A percentile compares a stretch with the other conserved stretches of the same genome.
phyloP scores from a whole-genome alignment of 2,329 filamentous ascomycete genomes.

The Penicillium sp. region DNA sequence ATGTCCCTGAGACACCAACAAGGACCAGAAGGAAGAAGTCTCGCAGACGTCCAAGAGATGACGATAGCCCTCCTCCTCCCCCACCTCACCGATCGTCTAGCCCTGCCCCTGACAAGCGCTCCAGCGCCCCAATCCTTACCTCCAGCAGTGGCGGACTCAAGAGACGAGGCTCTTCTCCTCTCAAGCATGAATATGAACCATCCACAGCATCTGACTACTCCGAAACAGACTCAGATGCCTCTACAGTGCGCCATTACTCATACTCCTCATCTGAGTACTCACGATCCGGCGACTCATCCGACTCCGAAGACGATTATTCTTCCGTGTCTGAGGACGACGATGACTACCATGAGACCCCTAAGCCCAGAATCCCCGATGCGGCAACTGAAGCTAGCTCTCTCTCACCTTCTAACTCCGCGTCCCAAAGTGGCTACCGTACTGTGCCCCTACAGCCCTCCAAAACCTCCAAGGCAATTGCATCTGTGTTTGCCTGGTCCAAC shows the following conservation, averaged over 20 bases:
- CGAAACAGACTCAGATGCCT: constrained; percentile 53
- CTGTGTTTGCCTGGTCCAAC: constrained; percentile 65
- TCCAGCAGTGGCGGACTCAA: constrained; percentile 52
- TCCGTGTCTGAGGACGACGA: constrained; percentile 56
- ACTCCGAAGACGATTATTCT: constrained; percentile 39
- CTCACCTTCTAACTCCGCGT: constrained; percentile 78
- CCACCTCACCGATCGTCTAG: constrained; percentile 57
- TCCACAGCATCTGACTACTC: constrained; percentile 68
- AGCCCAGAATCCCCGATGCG: constrained; percentile 39
- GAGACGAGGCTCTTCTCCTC: constrained; percentile 81
- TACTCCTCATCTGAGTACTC: constrained; percentile 25
- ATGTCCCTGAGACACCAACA: constrained; percentile 26
- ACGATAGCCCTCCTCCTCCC: constrained; percentile 39
- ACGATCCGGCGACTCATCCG: constrained; percentile 43
- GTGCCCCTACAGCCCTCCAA: constrained; percentile 50
- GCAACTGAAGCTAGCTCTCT: constrained; percentile 60
- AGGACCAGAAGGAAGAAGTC: constrained; percentile 28
- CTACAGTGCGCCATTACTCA: constrained; percentile 55
- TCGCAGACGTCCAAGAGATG: constrained; percentile 30
- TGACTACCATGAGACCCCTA: constrained; percentile 52
- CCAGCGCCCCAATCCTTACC: constrained; percentile 50
- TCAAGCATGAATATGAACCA: constrained; percentile 96
- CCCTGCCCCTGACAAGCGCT: constrained; percentile 46
- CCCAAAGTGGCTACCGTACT: constrained; percentile 68
- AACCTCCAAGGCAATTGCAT: constrained; percentile 59